Evolutionary conservation across 225 moss, liverwort and hornwort species (phyloP).

Genomic region (Pseudisothecium myosuroides): DNA sequence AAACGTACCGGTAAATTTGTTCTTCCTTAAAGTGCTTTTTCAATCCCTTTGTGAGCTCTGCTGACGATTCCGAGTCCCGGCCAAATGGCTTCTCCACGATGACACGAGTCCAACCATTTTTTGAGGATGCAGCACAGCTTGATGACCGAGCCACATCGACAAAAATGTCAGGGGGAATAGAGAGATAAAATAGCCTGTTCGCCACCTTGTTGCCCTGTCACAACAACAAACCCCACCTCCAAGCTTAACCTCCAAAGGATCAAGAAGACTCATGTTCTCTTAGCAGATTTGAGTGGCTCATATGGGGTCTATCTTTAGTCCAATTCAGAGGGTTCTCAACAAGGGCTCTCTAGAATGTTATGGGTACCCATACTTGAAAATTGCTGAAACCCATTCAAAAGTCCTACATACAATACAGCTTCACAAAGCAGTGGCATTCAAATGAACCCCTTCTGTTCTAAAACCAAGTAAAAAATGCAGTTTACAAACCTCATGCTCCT

Average conservation of each 20-base stretch:
- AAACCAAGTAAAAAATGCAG: neutral
- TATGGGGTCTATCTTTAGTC: neutral
- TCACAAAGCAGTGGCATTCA: neutral
- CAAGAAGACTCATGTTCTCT: neutral
- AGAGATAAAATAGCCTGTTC: conserved; percentile 19
- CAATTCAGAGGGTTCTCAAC: neutral
- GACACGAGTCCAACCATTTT: conserved; percentile 61
- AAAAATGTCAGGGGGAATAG: conserved; percentile 27
- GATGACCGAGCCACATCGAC: conserved; percentile 21
- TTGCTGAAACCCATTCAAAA: neutral
- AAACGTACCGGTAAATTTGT: conserved; percentile 80
- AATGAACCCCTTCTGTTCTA: neutral
- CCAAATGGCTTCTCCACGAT: conserved; percentile 98
- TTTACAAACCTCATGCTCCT: conserved; percentile 61
- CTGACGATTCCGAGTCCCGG: conserved; percentile 80
- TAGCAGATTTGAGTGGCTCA: neutral
- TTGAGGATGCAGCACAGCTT: conserved; percentile 11
- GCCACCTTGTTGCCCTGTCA: conserved; percentile 24
- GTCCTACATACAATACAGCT: neutral
- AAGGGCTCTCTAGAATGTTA: neutral
- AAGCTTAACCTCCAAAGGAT: neutral
- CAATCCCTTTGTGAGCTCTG: conserved; percentile 68
- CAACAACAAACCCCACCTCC: neutral
- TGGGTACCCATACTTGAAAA: neutral
- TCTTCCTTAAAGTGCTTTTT: conserved; percentile 72